These are phyloP conservation scores for Penicillium freii DNA, from an alignment of 2,329 filamentous ascomycete genomes.

Conservation along the genomic window DNA sequence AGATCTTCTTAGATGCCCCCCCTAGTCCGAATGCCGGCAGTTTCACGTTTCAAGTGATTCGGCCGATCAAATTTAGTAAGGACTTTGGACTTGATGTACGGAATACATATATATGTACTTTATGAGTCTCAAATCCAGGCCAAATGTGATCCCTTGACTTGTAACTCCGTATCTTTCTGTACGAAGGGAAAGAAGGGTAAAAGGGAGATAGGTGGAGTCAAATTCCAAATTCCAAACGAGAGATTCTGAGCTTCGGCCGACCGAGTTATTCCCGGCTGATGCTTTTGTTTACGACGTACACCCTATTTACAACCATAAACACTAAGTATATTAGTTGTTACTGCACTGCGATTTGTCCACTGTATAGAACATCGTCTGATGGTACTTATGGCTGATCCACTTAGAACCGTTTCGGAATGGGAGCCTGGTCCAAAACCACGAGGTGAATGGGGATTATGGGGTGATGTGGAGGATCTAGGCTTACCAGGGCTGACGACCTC, in stretches of 20 bases:
- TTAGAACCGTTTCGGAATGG: neutral
- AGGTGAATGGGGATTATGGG: neutral
- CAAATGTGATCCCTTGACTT: neutral
- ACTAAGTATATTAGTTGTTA: neutral
- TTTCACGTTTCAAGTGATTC: neutral
- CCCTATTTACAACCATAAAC: no score
- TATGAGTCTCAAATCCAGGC: neutral
- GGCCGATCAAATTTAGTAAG: neutral
- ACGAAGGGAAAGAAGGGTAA: no score
- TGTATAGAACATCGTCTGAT: neutral
- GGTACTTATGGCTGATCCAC: neutral
- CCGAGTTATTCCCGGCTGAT: constrained; percentile 2
- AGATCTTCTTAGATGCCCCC: neutral
- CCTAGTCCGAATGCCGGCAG: neutral
- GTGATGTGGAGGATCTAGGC: constrained; percentile 1
- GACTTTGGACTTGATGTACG: no score
- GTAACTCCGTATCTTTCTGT: no score
- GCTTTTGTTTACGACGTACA: neutral
- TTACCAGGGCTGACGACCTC: neutral
- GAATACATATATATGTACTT: neutral
- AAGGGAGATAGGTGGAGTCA: no score
- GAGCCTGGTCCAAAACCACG: neutral
- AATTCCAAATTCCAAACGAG: no score
- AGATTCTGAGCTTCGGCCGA: neutral
- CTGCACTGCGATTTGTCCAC: neutral